Evolutionary conservation across 139 green algal species (phyloP).

Genomic region (Coccomyxa sp.): DNA sequence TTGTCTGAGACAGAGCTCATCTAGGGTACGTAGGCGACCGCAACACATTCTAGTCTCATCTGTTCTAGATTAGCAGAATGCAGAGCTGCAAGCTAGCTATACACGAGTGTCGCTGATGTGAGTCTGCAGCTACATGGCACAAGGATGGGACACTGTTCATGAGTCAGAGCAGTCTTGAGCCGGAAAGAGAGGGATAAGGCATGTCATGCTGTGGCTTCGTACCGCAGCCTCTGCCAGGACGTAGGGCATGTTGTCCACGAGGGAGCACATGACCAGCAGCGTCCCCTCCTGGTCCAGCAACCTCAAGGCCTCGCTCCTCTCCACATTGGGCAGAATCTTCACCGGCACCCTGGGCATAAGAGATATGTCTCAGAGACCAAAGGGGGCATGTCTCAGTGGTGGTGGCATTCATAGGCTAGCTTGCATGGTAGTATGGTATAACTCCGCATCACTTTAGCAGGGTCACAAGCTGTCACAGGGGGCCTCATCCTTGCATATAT

Average conservation of each 20-base stretch:
- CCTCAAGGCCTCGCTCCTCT: not conserved
- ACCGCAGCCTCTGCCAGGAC: conserved; percentile 10
- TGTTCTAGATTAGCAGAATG: no score
- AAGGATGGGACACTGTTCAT: not conserved
- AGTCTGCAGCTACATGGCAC: not conserved
- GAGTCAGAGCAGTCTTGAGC: no score
- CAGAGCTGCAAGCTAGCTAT: not conserved
- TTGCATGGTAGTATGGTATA: no score
- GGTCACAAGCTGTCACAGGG: no score
- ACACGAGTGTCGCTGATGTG: not conserved
- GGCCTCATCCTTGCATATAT: not conserved
- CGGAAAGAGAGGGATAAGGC: no score
- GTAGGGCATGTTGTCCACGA: conserved; percentile 16
- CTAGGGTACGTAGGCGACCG: no score
- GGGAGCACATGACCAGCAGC: conserved; percentile 8
- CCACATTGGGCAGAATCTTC: not conserved
- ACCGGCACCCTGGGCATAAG: not conserved
- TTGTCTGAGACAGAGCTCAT: no score
- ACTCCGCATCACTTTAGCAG: no score
- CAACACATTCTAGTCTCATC: no score
- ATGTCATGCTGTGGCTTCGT: no score
- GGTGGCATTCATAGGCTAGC: no score
- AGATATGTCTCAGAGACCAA: not conserved
- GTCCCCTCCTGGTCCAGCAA: not conserved
- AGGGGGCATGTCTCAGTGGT: no score